Conservation (phyloP, 768 basidiomycete genomes). For the Termitomyces sp. region DNA sequence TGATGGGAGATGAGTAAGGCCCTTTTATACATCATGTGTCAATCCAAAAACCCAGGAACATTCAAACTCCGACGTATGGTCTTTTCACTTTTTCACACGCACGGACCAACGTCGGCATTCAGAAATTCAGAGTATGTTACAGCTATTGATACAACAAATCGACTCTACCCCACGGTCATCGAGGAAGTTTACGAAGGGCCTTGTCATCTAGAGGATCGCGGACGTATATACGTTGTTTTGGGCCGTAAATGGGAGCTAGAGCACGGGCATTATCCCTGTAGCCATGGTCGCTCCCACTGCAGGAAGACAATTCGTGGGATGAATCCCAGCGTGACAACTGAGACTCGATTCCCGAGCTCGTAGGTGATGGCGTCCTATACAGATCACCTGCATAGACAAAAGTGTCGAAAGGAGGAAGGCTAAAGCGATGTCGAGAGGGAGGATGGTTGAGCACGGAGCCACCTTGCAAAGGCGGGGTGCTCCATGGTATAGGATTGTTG, state of each 20-base stretch:
- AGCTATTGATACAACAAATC: background rate
- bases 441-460: background rate
- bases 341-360: background rate
- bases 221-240: conserved; percentile 54
- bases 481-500: background rate
- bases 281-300: conserved; percentile 12
- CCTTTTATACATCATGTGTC: conserved; percentile 54
- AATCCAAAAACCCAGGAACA: conserved; percentile 35
- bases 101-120: conserved; percentile 30
- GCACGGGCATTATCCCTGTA: conserved; percentile 40
- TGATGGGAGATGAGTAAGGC: conserved; percentile 39
- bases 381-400: conserved; percentile 3
- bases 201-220: conserved; percentile 64
- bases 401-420: conserved; percentile 13
- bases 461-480: background rate
- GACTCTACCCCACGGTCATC: conserved; percentile 11
- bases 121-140: too few relatives aligned
- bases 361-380: conserved; percentile 1
- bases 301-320: conserved; percentile 12
- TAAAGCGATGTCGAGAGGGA: conserved; percentile 4
- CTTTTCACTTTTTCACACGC: conserved; percentile 37
- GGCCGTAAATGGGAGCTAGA: conserved; percentile 58
- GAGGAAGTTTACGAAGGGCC: conserved; percentile 48
- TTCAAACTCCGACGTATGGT: conserved; percentile 45
- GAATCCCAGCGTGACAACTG: conserved; percentile 5